Evolutionary conservation across 169 alveolate genomes (phyloP), one percentile per base, ranked within the genome.

Genomic region (Prorocentrum cordatum): DNA sequence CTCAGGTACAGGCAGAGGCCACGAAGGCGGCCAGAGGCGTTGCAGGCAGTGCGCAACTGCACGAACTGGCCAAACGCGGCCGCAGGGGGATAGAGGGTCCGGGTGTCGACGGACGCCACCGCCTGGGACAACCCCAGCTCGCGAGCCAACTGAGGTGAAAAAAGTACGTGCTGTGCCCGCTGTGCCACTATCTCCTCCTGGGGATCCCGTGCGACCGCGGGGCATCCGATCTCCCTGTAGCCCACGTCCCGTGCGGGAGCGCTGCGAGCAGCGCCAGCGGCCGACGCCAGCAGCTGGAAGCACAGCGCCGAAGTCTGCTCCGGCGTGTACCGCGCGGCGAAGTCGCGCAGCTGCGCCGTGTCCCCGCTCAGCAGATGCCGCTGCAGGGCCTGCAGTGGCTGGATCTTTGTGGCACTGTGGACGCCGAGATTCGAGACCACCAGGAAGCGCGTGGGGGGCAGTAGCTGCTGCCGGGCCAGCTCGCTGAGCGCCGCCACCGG

Each of bases 51-150:
- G 27, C 59, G 88, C 9, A 77, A 77, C 77, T 35, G 32, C 38
- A 77, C 88, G 7, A 73, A 39, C 33, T 77, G 59, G 32, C 88
- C 88, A 38, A 77, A 38, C n/a, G 86, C 27, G 18, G 36, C 39
- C 47, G 31, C 73, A 39, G n/a, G 7, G 4, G 64, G 64, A 27
- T 42, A 58, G 50, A 32, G 18, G 10, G 77, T 14, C 5, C 82
- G 39, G 14, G 38, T 61, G 5, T 77, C 75, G 24, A 77, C 18
- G 18, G 88, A 59, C 26, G 88, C 75, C 88, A 77, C 2, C 29
- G 54, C 90, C 68, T 80, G 90, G 2, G 90, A 27, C 39, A 80
- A 80, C 58, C 90, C 90, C 90, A 80, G 16, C 61, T 80, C 80
- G 16, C 29, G 26, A 22, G 90, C 61, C 26, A 80, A 36, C 79